Evolutionary conservation across 116 monocot species (phyloP), one percentile per base, ranked within the genome.

Genomic region (Posidonia oceanica): DNA sequence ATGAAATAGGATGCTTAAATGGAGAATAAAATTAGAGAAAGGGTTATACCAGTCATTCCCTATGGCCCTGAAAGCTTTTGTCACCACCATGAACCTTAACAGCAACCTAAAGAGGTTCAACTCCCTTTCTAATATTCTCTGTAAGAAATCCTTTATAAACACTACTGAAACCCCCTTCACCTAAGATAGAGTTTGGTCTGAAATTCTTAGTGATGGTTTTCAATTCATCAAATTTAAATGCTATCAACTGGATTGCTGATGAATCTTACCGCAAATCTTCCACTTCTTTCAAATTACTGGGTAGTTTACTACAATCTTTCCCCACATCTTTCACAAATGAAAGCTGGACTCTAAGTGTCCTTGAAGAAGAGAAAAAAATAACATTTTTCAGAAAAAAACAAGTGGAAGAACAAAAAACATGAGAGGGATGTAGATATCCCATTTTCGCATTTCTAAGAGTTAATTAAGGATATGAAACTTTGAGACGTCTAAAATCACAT

Each of bases 51-150:
- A 94, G 94, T 90, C 94, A 94, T 76, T 94, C 94, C 66, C 86
- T 83, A 54, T 94, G 94, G 58, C 94, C 94, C 77, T 90, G 94
- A 62, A 37, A 77, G 62, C 90, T 86, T 37, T 83, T 84, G 69
- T 81, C 85, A 36, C 87, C 86, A 69, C 83, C 91, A 81, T 94
- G 94, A 66, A 94, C 90, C 75, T 94, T 94, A 13, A 90, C 94
- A 36, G 94, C 94, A 20, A 88, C 88, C 69, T 80, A 70, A 71
- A 83, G 63, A 63, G 82, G 70, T 54, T 79, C 59, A 44, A 86
- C 15, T 13, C 91, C 88, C 63, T 86, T 75, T 36, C 82, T 74
- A 6, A 86, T 6, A 71, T 84, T 82, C 59, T 79, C 77, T 23
- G 76, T 42, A 38, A 90, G 79, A n/a, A 71, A 76, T 23, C 94